phyloP scores from a whole-genome alignment of 2,329 filamentous ascomycete species.

The Seiridium unicorne region DNA sequence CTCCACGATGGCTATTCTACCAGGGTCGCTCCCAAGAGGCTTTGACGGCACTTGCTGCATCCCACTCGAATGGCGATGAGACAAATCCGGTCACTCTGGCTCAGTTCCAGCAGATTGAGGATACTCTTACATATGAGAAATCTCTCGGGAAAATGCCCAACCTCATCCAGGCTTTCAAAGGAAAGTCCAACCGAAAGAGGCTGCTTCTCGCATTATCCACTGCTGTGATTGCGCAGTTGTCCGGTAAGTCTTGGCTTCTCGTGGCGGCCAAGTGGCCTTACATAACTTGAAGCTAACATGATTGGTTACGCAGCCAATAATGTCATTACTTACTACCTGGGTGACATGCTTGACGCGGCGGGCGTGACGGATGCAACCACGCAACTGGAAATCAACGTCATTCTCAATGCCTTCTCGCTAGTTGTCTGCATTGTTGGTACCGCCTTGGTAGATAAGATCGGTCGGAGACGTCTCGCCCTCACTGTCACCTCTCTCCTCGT shows the following conservation, averaged over 20 bases:
- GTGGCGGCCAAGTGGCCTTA: too few relatives aligned
- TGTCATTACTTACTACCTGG: conserved; percentile 40
- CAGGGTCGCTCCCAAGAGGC: conserved; percentile 7
- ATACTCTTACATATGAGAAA: background rate
- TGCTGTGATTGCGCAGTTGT: conserved; percentile 27
- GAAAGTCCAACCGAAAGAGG: conserved; percentile 24
- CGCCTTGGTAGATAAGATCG: background rate
- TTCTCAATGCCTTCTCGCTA: conserved; percentile 8
- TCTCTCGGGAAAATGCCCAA: background rate
- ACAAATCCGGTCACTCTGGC: background rate
- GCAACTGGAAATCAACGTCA: conserved; percentile 29
- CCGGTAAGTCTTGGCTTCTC: too few relatives aligned
- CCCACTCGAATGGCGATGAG: background rate
- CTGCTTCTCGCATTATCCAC: conserved; percentile 36
- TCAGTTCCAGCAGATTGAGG: background rate
- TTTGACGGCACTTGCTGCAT: background rate
- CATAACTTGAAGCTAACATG: too few relatives aligned
- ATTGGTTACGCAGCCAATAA: conserved; percentile 30
- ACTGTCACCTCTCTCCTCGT: background rate
- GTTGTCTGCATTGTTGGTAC: conserved; percentile 9
- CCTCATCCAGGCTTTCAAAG: background rate
- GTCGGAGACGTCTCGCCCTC: background rate
- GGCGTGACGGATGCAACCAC: conserved; percentile 39
- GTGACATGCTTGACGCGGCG: conserved; percentile 40
- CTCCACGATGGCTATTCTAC: conserved; percentile 8